These are phyloP conservation scores for Pyrenochaeta sp. DNA, from an alignment of 2,329 filamentous ascomycete species.

Conservation along the genomic window DNA sequence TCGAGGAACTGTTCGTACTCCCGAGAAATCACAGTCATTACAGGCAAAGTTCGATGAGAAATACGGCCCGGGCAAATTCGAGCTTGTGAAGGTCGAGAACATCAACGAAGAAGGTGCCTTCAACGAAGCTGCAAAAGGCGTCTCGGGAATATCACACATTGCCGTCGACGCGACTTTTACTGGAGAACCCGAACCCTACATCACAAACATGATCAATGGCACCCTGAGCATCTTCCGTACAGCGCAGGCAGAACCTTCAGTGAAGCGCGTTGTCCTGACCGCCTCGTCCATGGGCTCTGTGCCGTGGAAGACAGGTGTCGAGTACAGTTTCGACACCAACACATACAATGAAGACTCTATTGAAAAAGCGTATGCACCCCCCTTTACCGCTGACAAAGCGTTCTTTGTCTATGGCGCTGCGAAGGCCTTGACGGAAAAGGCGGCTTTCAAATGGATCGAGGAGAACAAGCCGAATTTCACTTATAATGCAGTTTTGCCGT, in stretches of 20 bases:
- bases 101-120: constrained; percentile 21
- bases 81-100: constrained; percentile 23
- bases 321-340: constrained; percentile 33
- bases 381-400: constrained; percentile 42
- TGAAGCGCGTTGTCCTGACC: constrained; percentile 11
- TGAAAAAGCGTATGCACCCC: constrained; percentile 44
- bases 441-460: constrained; percentile 53
- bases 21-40: constrained; percentile 23
- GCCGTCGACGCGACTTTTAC: constrained; percentile 29
- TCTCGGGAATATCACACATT: constrained; percentile 51
- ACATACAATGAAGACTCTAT: constrained; percentile 43
- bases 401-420: constrained; percentile 50
- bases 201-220: background rate
- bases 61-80: constrained; percentile 17
- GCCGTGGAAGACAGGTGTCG: constrained; percentile 37
- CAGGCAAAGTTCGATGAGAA: constrained; percentile 16
- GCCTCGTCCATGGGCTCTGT: constrained; percentile 31
- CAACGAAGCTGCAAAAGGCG: constrained; percentile 22
- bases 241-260: background rate
- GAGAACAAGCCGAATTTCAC: constrained; percentile 51
- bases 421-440: constrained; percentile 54
- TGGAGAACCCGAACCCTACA: constrained; percentile 24
- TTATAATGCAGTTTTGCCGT: constrained; percentile 43
- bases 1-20: constrained; percentile 28
- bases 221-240: constrained; percentile 2